Percentiles rank a stretch among this genome's conserved stretches.
phyloP scores from a whole-genome alignment of 257 asterid species.

The Cinchona pubescens region DNA sequence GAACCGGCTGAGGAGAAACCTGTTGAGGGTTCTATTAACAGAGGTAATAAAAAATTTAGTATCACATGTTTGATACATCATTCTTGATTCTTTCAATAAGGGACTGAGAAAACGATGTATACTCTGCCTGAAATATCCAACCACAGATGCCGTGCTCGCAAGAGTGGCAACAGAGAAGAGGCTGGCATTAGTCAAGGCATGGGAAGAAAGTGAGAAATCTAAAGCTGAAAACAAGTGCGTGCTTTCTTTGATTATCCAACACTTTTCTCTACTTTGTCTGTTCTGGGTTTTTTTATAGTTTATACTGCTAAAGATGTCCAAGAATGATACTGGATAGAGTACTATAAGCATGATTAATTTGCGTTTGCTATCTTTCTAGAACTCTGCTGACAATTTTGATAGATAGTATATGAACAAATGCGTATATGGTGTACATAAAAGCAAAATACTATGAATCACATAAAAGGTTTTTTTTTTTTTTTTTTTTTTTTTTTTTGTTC shows the following conservation, averaged over 20 bases:
- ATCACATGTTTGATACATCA: neutral
- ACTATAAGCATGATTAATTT: neutral
- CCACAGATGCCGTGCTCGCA: constrained; percentile 73
- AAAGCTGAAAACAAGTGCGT: constrained; percentile 88
- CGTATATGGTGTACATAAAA: neutral
- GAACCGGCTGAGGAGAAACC: constrained; percentile 70
- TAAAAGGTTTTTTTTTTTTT: neutral
- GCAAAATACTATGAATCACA: neutral
- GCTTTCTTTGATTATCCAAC: constrained; percentile 7
- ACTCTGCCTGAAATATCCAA: constrained; percentile 16
- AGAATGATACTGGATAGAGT: neutral
- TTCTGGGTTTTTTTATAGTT: neutral
- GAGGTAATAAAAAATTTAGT: constrained; percentile 52
- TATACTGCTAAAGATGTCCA: neutral
- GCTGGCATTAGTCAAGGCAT: constrained; percentile 68
- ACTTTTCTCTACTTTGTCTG: neutral
- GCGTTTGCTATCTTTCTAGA: neutral
- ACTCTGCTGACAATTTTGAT: neutral
- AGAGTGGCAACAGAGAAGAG: constrained; percentile 84
- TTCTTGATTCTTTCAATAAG: neutral
- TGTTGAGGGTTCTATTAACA: constrained; percentile 65
- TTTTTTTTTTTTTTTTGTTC: neutral
- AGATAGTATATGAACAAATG: neutral
- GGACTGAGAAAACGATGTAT: neutral
- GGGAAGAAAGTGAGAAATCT: constrained; percentile 97